phyloP scores from a whole-genome alignment of 208 protist genomes.

The Histomonas meleagridis region DNA sequence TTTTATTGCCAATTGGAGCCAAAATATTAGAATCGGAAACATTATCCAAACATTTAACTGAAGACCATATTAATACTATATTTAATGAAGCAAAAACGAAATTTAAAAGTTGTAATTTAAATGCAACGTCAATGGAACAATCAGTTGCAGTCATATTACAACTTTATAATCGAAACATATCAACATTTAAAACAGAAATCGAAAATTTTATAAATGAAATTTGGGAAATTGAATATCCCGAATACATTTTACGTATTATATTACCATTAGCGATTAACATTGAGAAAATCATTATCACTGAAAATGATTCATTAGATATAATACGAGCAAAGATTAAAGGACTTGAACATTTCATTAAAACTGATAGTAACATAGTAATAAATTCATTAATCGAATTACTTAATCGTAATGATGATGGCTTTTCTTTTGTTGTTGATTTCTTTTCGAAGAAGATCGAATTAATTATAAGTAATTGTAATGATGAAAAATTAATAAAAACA shows the following conservation, averaged over 20 bases:
- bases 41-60: not conserved
- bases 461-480: not conserved
- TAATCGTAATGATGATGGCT: not conserved
- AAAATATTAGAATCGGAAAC: not conserved
- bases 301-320: not conserved
- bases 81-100: not conserved
- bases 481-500: not conserved
- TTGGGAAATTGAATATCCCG: not conserved
- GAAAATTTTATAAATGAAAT: not conserved
- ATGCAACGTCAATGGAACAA: not conserved
- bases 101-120: not conserved
- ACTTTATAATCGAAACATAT: not conserved
- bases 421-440: not conserved
- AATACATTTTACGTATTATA: not conserved
- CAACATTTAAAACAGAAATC: not conserved
- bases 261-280: not conserved
- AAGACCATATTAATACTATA: not conserved
- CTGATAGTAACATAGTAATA: not conserved
- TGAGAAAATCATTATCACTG: not conserved
- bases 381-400: not conserved
- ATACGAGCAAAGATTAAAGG: not conserved
- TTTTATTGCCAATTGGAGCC: not conserved
- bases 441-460: not conserved
- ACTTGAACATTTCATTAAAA: not conserved
- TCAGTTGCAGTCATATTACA: not conserved